Conservation (phyloP, 257 asterid genomes). For the Fraxinus americana region DNA sequence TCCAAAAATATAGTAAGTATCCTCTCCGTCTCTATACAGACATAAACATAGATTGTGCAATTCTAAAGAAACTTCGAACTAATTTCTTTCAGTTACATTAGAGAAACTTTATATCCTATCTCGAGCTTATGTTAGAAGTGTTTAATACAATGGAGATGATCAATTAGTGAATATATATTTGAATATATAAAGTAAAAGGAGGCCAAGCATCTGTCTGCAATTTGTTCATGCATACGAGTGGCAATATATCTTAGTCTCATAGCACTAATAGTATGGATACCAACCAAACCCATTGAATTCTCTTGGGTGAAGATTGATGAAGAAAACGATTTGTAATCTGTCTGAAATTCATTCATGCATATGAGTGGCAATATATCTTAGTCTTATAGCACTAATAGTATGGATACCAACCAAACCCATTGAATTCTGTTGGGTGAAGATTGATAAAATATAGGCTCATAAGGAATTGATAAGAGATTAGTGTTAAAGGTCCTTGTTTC, state of each 20-base stretch:
- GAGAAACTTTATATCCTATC: background rate
- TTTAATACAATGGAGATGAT: background rate
- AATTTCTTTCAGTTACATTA: background rate
- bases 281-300: background rate
- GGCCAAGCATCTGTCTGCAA: background rate
- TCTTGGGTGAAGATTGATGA: slow-evolving; percentile 12
- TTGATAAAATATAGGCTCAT: background rate
- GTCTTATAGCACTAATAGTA: background rate
- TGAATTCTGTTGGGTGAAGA: slow-evolving; percentile 13
- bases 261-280: background rate
- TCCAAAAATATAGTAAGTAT: slow-evolving; percentile 35
- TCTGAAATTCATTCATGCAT: background rate
- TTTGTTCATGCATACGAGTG: background rate
- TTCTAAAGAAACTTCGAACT: background rate
- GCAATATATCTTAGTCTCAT: background rate
- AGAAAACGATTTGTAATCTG: background rate
- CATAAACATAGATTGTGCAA: background rate
- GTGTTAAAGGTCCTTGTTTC: background rate
- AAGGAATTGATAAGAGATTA: background rate
- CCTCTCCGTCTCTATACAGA: background rate
- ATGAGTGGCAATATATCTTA: background rate
- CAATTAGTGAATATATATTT: background rate
- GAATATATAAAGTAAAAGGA: slow-evolving; percentile 4
- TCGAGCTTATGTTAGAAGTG: background rate
- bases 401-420: background rate